A percentile compares a stretch with the other conserved stretches of the same genome.
Conservation (phyloP, 306 rosid species). For the Fragaria nilgerrensis region DNA sequence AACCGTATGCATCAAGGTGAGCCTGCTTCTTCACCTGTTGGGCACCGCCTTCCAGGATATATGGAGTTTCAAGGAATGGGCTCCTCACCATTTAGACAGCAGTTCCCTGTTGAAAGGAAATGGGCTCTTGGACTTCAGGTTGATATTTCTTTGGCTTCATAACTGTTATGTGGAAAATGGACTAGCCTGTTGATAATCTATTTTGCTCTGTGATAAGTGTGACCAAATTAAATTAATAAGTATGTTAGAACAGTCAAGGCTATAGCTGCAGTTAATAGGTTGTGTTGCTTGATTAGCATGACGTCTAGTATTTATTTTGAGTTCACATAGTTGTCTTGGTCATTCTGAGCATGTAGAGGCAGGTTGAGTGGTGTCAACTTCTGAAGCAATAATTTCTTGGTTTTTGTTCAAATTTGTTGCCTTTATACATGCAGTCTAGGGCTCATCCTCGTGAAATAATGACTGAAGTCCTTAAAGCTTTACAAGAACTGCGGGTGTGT, state of each 20-base stretch:
- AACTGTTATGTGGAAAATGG: neutral
- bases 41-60: slow-evolving; percentile 66
- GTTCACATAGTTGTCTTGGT: neutral
- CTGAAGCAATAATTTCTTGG: neutral
- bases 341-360: neutral
- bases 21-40: slow-evolving; percentile 57
- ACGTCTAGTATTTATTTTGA: neutral
- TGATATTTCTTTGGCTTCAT: slow-evolving; percentile 14
- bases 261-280: neutral
- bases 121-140: slow-evolving; percentile 99
- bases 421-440: slow-evolving; percentile 55
- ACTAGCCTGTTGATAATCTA: neutral
- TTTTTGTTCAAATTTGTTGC: slow-evolving; percentile 26
- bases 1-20: slow-evolving; percentile 51
- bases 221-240: slow-evolving; percentile 17
- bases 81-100: slow-evolving; percentile 38
- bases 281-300: neutral
- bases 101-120: slow-evolving; percentile 75
- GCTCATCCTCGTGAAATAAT: slow-evolving; percentile 96
- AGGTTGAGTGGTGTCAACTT: neutral
- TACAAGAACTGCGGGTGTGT: slow-evolving; percentile 78
- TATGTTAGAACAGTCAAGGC: neutral
- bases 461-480: slow-evolving; percentile 89
- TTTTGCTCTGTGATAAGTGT: neutral
- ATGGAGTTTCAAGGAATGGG: slow-evolving; percentile 67